Base-by-base conservation (phyloP, 139 green algal genomes). In the Astrephomene gubernaculifera region DNA sequence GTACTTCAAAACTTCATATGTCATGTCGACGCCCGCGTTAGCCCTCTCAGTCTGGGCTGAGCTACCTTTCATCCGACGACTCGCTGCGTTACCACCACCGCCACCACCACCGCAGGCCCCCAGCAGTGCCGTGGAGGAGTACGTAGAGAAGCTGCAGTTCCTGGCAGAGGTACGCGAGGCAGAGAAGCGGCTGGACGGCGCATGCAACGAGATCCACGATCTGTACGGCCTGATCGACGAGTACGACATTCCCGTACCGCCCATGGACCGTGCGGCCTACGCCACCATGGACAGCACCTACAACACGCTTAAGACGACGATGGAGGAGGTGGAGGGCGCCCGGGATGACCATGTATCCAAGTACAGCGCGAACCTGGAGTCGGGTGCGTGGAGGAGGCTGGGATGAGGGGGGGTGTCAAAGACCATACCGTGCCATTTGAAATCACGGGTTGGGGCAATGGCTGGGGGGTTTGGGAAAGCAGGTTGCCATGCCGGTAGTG, bases 181-280 rank as follows among this genome's bases (percentile, higher is more conserved):
- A 22, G 89, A 90, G 72, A 87, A 87, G 64, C 41, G 52, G 24
- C 83, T 94, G 73, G 87, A 94, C 61, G 36, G 61, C 14, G 69
- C 79, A 4, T 92, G 88, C 81, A 85, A 83, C 24, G 90, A 95
- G 86, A 90, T 95, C 36, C 88, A 94, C 64, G 87, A 89, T 19
- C 61, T 95, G 49, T 96, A 96, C 81, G 72, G 82, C 19, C 86
- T 98, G 64, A 94, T 98, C 22, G 89, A 96, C 27, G 87, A 95
- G 86, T 95, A 94, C 80, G 72, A 49, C 25, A 94, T 97, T 39
- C 41, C 86, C 19, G 89, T 96, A 54, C 67, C 90, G 17, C 90
- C 93, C 54, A 91, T 96, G 74, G 93, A 98, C 54, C 87, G 88
- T 57, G 95, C 95, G 0, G 92, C 92, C 52, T 96, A 95, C 83